Conservation (phyloP, 345 rosid species). For the Erysimum cheiranthoides region DNA sequence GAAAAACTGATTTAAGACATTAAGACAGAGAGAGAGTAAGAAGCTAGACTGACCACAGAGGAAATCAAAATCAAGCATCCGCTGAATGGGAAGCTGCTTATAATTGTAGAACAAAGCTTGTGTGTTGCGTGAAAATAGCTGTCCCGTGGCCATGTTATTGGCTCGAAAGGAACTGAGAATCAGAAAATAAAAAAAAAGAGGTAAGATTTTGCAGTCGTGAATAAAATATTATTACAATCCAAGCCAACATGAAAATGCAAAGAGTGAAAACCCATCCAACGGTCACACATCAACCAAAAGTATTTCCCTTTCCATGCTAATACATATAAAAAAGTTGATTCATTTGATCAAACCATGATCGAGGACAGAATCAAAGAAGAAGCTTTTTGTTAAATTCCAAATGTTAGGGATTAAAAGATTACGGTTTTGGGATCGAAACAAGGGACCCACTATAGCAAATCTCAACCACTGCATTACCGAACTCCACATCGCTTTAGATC, state of each 20-base stretch:
- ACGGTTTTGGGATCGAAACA: constrained; percentile 10
- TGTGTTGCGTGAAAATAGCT: constrained; percentile 82
- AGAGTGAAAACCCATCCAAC: not conserved
- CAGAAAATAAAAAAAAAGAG: not conserved
- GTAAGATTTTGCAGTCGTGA: not conserved
- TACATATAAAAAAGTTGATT: not conserved
- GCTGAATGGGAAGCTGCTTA: constrained; percentile 95
- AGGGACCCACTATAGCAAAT: constrained; percentile 21
- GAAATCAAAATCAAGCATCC: constrained; percentile 99
- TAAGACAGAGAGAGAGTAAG: not conserved
- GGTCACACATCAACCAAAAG: constrained; percentile 2
- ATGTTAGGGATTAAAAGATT: not conserved
- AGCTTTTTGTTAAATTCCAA: not conserved
- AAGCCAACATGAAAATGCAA: not conserved
- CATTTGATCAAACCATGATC: constrained; percentile 3
- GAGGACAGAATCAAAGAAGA: constrained; percentile 14
- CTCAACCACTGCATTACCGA: constrained; percentile 23
- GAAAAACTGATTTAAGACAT: constrained; percentile 3
- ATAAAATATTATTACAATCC: not conserved
- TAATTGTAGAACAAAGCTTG: constrained; percentile 94
- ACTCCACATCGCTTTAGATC: constrained; percentile 14
- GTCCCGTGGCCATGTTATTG: constrained; percentile 82
- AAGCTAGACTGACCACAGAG: constrained; percentile 69
- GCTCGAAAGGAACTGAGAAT: constrained; percentile 51
- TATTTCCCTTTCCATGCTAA: constrained; percentile 1